Conservation (phyloP, 805 yeast genomes). For the Candida berthetii region DNA sequence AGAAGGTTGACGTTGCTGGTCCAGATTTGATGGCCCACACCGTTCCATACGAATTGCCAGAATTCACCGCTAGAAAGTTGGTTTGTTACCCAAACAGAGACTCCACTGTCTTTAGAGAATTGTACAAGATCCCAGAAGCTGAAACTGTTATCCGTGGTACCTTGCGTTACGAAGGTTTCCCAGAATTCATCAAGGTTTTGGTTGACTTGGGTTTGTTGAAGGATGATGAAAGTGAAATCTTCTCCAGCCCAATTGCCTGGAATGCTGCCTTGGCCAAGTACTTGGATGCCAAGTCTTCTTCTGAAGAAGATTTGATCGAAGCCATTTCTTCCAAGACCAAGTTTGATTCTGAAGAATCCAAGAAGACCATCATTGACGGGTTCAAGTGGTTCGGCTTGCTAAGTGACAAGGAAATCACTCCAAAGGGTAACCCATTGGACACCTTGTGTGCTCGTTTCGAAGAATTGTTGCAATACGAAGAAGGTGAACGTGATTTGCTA, state of each 20-base stretch:
- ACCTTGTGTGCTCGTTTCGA: slow-evolving; percentile 96
- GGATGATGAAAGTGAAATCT: slow-evolving; percentile 61
- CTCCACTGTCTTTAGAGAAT: slow-evolving; percentile 87
- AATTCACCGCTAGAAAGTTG: slow-evolving; percentile 58
- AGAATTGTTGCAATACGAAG: slow-evolving; percentile 91
- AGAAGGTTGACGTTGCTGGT: slow-evolving; percentile 71
- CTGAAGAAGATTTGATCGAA: slow-evolving; percentile 68
- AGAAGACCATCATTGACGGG: slow-evolving; percentile 83
- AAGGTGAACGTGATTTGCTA: slow-evolving; percentile 93
- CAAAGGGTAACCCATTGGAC: slow-evolving; percentile 93
- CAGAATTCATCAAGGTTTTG: slow-evolving; percentile 91
- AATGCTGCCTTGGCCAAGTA: slow-evolving; percentile 76
- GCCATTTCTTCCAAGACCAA: slow-evolving; percentile 73
- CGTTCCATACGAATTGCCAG: slow-evolving; percentile 93
- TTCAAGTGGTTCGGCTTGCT: slow-evolving; percentile 92
- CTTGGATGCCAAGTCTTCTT: slow-evolving; percentile 65
- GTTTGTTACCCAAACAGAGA: slow-evolving; percentile 98
- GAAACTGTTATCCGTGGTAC: slow-evolving; percentile 97
- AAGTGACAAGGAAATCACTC: slow-evolving; percentile 67
- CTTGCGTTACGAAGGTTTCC: slow-evolving; percentile 97
- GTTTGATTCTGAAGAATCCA: slow-evolving; percentile 76
- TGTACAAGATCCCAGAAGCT: slow-evolving; percentile 94
- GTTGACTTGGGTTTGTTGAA: slow-evolving; percentile 91
- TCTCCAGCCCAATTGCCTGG: slow-evolving; percentile 67
- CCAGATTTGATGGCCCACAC: slow-evolving; percentile 95